Evolutionary conservation across 2,329 filamentous ascomycete species (phyloP).

Genomic region (Rutstroemia sp.): DNA sequence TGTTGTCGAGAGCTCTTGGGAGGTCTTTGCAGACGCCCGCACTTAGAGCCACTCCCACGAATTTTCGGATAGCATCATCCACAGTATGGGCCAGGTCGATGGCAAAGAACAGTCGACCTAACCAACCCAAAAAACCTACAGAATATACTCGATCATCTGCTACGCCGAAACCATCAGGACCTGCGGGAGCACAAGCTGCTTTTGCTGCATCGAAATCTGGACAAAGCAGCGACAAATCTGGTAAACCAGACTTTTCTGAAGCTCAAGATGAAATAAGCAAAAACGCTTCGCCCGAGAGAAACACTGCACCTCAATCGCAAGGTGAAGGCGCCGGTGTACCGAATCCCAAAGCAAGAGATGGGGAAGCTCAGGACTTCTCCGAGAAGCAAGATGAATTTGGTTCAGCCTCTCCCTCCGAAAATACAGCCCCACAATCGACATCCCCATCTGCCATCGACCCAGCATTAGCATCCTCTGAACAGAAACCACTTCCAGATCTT

Average conservation of each 20-base stretch:
- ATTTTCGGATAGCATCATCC: slow-evolving; percentile 30
- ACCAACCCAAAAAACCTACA: slow-evolving; percentile 22
- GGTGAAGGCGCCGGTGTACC: slow-evolving; percentile 14
- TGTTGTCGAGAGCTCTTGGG: slow-evolving; percentile 27
- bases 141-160: slow-evolving; percentile 17
- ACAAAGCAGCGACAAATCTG: slow-evolving; percentile 15
- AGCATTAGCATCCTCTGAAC: slow-evolving; percentile 40
- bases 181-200: slow-evolving; percentile 11
- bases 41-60: slow-evolving; percentile 20
- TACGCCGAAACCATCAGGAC: slow-evolving; percentile 11
- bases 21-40: slow-evolving; percentile 24
- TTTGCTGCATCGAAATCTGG: slow-evolving; percentile 13
- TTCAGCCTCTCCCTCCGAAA: slow-evolving; percentile 29
- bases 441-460: slow-evolving; percentile 32
- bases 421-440: slow-evolving; percentile 30
- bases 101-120: slow-evolving; percentile 33
- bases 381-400: slow-evolving; percentile 27
- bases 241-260: slow-evolving; percentile 17
- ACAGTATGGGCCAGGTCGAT: slow-evolving; percentile 38
- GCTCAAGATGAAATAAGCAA: slow-evolving; percentile 16
- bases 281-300: slow-evolving; percentile 12
- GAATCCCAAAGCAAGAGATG: slow-evolving; percentile 11
- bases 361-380: slow-evolving; percentile 16
- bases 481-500: slow-evolving; percentile 75
- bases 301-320: slow-evolving; percentile 11